Evolutionary conservation across 257 asterid genomes (phyloP).

Genomic region (Solanum chmielewskii): DNA sequence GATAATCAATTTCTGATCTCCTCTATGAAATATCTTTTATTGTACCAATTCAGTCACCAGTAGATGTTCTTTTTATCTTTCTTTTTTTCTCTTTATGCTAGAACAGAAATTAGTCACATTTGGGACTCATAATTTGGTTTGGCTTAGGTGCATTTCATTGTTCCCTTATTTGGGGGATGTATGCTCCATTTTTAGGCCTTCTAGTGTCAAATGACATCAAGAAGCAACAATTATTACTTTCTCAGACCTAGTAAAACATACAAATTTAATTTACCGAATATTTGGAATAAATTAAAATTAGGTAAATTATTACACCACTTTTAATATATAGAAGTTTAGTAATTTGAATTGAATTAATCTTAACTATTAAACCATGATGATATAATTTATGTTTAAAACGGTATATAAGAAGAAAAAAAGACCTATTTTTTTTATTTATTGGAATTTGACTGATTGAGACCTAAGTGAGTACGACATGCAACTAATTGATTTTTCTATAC

Average conservation of each 20-base stretch:
- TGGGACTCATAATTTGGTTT: not conserved
- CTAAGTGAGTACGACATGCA: not conserved
- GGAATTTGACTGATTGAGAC: not conserved
- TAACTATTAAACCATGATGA: not conserved
- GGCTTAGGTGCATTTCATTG: not conserved
- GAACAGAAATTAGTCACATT: not conserved
- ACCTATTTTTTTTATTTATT: not conserved
- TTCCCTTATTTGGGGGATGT: not conserved
- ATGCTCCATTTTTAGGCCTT: not conserved
- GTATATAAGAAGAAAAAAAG: not conserved
- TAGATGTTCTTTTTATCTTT: too few relatives aligned
- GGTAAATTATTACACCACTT: too few relatives aligned
- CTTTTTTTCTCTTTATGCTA: not conserved
- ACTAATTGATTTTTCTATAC: not conserved
- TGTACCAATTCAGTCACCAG: too few relatives aligned
- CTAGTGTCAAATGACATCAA: not conserved
- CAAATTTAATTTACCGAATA: not conserved
- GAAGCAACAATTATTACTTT: not conserved
- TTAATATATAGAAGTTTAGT: too few relatives aligned
- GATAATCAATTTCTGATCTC: accelerated
- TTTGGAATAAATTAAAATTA: too few relatives aligned
- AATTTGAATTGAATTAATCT: too few relatives aligned
- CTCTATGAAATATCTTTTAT: too few relatives aligned
- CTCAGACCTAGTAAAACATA: not conserved
- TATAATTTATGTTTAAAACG: too few relatives aligned